Conservation (phyloP, 352 stramenopile species). For the Blastocystis sp. region DNA sequence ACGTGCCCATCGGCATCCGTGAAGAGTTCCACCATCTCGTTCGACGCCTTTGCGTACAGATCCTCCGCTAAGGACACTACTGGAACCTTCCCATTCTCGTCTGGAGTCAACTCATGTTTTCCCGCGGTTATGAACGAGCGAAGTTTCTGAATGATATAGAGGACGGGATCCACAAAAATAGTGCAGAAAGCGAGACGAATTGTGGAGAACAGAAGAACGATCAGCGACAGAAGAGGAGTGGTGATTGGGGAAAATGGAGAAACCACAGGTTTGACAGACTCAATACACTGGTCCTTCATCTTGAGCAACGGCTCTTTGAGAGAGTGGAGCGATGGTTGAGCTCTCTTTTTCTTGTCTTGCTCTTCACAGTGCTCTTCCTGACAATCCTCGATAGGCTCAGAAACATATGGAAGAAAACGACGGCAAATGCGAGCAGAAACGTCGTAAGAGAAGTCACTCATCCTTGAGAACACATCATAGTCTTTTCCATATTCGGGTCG, state of each 20-base stretch:
- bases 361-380: background rate
- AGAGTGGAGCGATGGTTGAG: background rate
- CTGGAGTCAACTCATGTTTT: background rate
- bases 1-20: conserved; percentile 20
- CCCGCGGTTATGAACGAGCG: background rate
- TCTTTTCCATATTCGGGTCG: conserved; percentile 8
- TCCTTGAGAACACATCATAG: background rate
- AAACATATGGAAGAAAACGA: conserved; percentile 22
- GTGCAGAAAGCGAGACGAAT: background rate
- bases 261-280: conserved; percentile 13
- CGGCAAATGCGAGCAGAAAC: conserved; percentile 11
- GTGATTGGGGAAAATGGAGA: background rate
- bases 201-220: conserved; percentile 14
- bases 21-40: background rate
- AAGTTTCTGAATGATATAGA: background rate
- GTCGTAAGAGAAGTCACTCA: conserved; percentile 4
- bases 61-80: background rate
- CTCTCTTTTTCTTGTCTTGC: background rate
- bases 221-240: background rate
- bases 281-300: conserved; percentile 25
- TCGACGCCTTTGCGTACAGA: background rate
- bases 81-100: background rate
- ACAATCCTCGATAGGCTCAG: background rate
- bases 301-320: background rate
- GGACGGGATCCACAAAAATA: background rate